Evolutionary conservation across 2,329 filamentous ascomycete species (phyloP), one percentile per base, ranked within the genome.

Genomic region (Xylaria digitata): DNA sequence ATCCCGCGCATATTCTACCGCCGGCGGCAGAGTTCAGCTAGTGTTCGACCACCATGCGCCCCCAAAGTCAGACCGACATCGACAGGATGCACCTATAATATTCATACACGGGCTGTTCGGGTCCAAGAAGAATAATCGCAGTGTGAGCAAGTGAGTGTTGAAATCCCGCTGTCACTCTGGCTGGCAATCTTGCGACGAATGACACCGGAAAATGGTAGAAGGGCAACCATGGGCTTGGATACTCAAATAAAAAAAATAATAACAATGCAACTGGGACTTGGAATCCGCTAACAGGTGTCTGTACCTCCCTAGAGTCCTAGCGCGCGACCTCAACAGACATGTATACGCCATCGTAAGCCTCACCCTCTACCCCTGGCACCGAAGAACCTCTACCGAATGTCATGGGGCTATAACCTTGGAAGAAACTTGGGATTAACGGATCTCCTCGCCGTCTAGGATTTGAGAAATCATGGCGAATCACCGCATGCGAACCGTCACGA

Each of bases 91-190:
- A 45, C 92, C 94, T 1, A 93, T 98, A 70, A 81, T 98, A 68
- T 92, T 98, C 72, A 88, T 98, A 75, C 95, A 98, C 78, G 95
- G 96, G 0, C 84, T 98, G 11, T 97, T 98, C 76, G 95, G 95
- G 21, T 97, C 93, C 43, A 97, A 96, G 82, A 94, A 93, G 82
- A 98, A 98, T 78, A 97, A 97, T 78, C 86, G 94, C 78, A 92
- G 87, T 75, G 96, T 98, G 70, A 96, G 94, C 90, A 97, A 94
- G 95, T 97, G 84, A 78, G 91, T 82, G 23, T 26, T 46, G 42
- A 13, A n/a, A 30, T 7, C 53, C 61, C 45, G n/a, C 46, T 8
- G 21, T 42, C 13, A n/a, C 42, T 17, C n/a, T 30, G 21, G 21
- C 15, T 37, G 13, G 15, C 19, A n/a, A 30, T 60, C 48, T 15